Percentiles rank a stretch among this genome's conserved stretches.
phyloP scores from a whole-genome alignment of 1,284 basidiomycete genomes.

The Pisolithus thermaeus region DNA sequence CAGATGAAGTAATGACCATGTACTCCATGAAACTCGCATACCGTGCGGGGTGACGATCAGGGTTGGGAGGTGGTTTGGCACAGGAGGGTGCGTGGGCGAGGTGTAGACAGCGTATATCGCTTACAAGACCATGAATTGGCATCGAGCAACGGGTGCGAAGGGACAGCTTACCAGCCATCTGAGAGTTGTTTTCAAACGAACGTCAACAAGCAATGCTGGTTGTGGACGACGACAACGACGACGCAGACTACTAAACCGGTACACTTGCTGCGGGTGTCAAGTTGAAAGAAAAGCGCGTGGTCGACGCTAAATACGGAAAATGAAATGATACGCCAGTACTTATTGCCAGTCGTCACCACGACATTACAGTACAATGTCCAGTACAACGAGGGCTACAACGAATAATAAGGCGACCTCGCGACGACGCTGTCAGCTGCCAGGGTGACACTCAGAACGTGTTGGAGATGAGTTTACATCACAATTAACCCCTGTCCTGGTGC shows the following conservation, averaged over 20 bases:
- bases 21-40: conserved; percentile 30
- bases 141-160: conserved; percentile 32
- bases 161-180: conserved; percentile 27
- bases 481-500: too few relatives aligned
- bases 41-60: conserved; percentile 97
- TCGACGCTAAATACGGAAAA: too few relatives aligned
- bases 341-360: too few relatives aligned
- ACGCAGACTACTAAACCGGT: not conserved
- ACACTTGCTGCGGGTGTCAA: not conserved
- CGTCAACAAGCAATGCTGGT: not conserved
- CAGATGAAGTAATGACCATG: conserved; percentile 9
- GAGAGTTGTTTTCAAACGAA: not conserved
- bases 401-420: too few relatives aligned
- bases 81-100: conserved; percentile 91
- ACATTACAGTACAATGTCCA: too few relatives aligned
- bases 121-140: conserved; percentile 33
- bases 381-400: too few relatives aligned
- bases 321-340: too few relatives aligned
- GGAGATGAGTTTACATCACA: too few relatives aligned
- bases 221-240: not conserved
- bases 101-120: conserved; percentile 95
- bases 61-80: conserved; percentile 97
- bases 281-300: not conserved
- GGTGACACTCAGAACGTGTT: too few relatives aligned
- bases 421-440: too few relatives aligned